Evolutionary conservation across 148 eudicot species (phyloP), one percentile per base, ranked within the genome.

Genomic region (Spergularia marina): DNA sequence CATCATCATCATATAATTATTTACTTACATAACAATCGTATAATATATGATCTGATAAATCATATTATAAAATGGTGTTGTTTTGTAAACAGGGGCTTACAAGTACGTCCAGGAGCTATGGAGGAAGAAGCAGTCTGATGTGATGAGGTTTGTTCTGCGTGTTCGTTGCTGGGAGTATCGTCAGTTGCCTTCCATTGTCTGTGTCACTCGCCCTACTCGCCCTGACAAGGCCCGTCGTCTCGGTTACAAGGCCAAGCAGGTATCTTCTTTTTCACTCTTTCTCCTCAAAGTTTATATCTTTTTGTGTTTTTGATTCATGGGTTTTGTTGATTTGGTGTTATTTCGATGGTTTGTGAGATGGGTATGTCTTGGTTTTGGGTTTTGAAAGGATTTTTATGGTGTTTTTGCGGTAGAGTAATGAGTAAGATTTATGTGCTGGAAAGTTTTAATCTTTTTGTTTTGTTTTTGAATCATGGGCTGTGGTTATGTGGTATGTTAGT

Each of bases 221-320:
- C 89, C 89, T 49, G 89, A 86, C 49, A 86, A 84, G 84, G 89
- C 89, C 52, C 87, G 89, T 52, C 87, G 89, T 53, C 83, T 86
- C 14, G 89, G 87, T 8, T 84, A 84, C 87, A 87, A 87, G 72
- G 90, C 90, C 67, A 87, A 87, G 72, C 90, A 87, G 90, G 90
- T 84, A 14, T 53, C 0, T 39, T 16, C 3, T 15, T 13, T 0
- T 4, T 39, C 10, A 11, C 8, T 39, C 10, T 56, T 59, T 23
- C n/a, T 5, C 25, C 12, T 56, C 53, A 30, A 6, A 15, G 10
- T 18, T 2, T 7, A 0, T 13, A 44, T 53, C 25, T 52, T 51
- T 51, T 6, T 20, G n/a, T 53, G 6, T 10, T 25, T 51, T 61
- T 6, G 10, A 34, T 30, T 54, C 39, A 1, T 12, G 18, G 34